Evolutionary conservation across 257 asterid genomes (phyloP).

Genomic region (Fraxinus anomala): DNA sequence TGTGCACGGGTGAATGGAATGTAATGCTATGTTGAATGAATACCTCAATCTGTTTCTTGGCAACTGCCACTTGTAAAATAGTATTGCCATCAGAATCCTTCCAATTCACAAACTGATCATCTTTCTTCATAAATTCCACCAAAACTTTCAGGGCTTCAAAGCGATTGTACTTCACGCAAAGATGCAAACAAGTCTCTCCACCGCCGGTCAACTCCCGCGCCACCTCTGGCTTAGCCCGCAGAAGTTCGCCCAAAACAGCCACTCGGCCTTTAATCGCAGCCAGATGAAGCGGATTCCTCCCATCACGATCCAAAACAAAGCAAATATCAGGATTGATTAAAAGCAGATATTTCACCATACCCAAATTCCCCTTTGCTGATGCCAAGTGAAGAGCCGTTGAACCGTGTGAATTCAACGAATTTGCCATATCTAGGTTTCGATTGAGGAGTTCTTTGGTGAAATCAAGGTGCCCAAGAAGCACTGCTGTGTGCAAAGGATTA

Average conservation of each 20-base stretch:
- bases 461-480: conserved; percentile 31
- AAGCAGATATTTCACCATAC: conserved; percentile 27
- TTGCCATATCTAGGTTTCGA: conserved; percentile 24
- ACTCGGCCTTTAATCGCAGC: conserved; percentile 38
- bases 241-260: conserved; percentile 27
- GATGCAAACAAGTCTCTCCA: conserved; percentile 39
- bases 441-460: conserved; percentile 22
- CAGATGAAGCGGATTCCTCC: conserved; percentile 36
- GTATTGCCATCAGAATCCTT: conserved; percentile 36
- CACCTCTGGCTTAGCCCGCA: conserved; percentile 26
- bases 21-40: no score
- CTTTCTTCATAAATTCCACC: conserved; percentile 24
- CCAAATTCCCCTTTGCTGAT: conserved; percentile 30
- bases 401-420: conserved; percentile 25
- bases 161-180: conserved; percentile 36
- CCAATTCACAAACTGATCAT: conserved; percentile 31
- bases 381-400: conserved; percentile 42
- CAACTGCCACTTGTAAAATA: conserved; percentile 38
- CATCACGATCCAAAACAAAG: conserved; percentile 25
- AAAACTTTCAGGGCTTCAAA: conserved; percentile 35
- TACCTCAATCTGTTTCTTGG: conserved; percentile 39
- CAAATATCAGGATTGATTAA: conserved; percentile 29
- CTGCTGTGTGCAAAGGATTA: conserved; percentile 30
- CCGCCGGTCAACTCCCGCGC: conserved; percentile 25
- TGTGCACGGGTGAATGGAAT: no score